phyloP scores from a whole-genome alignment of 208 protist genomes.

The Leishmania lainsoni region DNA sequence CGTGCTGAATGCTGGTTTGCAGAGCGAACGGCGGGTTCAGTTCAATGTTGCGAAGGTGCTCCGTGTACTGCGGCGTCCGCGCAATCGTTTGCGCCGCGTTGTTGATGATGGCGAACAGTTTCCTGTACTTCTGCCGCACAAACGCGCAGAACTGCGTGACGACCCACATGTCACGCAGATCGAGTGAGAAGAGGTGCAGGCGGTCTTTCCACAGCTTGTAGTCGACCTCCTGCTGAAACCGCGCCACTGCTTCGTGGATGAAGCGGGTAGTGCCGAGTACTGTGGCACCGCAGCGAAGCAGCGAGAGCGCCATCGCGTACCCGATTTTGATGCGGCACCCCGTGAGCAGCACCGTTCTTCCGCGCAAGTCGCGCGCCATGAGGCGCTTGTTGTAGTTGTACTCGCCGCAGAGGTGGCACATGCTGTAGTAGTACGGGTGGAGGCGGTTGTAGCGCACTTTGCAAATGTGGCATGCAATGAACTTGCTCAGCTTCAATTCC shows the following conservation, averaged over 20 bases:
- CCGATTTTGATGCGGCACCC: conserved; percentile 94
- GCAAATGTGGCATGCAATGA: conserved; percentile 87
- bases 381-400: conserved; percentile 96
- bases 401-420: conserved; percentile 95
- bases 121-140: conserved; percentile 56
- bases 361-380: conserved; percentile 88
- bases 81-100: conserved; percentile 98
- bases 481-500: conserved; percentile 53
- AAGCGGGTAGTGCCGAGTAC: conserved; percentile 93
- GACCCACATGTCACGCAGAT: conserved; percentile 94
- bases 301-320: conserved; percentile 90
- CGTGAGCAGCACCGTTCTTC: conserved; percentile 93
- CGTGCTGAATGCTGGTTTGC: conserved; percentile 46
- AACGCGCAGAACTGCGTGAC: conserved; percentile 94
- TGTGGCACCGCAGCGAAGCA: conserved; percentile 82
- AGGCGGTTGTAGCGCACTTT: conserved; percentile 86
- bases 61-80: conserved; percentile 93
- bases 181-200: conserved; percentile 94
- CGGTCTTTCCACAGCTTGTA: conserved; percentile 90
- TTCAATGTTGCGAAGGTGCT: conserved; percentile 79
- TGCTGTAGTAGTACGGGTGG: conserved; percentile 97
- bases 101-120: conserved; percentile 96
- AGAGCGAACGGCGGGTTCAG: conserved; percentile 46
- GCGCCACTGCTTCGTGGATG: conserved; percentile 80
- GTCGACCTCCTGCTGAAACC: conserved; percentile 88